Conservation (phyloP, 2,329 filamentous ascomycete species). For the Exophiala spinifera region DNA sequence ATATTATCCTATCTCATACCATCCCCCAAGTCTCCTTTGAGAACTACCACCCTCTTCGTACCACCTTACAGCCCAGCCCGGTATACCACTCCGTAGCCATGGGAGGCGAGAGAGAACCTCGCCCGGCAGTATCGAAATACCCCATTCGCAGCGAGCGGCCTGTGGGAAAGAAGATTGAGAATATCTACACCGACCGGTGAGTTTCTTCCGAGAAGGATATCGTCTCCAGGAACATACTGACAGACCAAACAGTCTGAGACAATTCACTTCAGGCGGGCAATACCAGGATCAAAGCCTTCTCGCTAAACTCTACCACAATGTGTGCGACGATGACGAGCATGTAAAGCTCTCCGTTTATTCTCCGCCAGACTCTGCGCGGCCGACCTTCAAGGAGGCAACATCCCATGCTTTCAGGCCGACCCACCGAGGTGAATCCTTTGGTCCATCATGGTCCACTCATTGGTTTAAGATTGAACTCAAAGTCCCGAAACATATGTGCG, state of each 20-base stretch:
- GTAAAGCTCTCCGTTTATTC: conserved; percentile 85
- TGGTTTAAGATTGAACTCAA: conserved; percentile 88
- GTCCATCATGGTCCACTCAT: conserved; percentile 94
- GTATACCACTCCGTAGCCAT: conserved; percentile 27
- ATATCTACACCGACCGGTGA: conserved; percentile 74
- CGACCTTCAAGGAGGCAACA: conserved; percentile 79
- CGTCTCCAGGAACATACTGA: too few relatives aligned
- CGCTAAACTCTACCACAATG: conserved; percentile 70
- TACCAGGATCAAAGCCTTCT: conserved; percentile 72
- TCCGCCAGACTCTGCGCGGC: conserved; percentile 73
- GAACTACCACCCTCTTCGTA: neutral
- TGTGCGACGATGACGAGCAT: conserved; percentile 65
- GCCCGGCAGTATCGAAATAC: conserved; percentile 28
- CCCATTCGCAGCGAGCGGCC: conserved; percentile 54
- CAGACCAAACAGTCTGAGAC: conserved; percentile 51
- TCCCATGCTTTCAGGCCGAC: conserved; percentile 73
- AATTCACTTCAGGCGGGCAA: conserved; percentile 80
- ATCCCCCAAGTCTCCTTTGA: neutral
- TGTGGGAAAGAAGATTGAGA: conserved; percentile 74
- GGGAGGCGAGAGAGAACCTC: conserved; percentile 36
- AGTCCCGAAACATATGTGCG: conserved; percentile 67
- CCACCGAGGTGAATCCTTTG: conserved; percentile 73
- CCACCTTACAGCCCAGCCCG: neutral
- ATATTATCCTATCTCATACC: too few relatives aligned
- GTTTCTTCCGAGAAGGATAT: too few relatives aligned